Evolutionary conservation across 2,329 filamentous ascomycete genomes (phyloP), one percentile per base, ranked within the genome.

Genomic region (Neofusicoccum sp.): DNA sequence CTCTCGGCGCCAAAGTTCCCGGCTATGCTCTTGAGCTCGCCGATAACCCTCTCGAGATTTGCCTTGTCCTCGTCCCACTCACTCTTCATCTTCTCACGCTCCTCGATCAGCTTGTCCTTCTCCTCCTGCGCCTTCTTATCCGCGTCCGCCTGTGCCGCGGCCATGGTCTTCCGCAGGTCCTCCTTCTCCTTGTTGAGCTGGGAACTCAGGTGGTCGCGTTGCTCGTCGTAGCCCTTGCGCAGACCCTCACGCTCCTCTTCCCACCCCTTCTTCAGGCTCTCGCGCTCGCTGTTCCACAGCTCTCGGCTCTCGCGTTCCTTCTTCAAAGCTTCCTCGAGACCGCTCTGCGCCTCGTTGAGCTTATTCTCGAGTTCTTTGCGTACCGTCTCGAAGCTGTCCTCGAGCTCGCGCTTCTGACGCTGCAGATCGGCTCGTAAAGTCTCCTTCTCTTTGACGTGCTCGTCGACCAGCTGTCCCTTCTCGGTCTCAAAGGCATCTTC

Each of bases 161-260:
- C 77, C 80, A 79, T 77, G 66, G 73, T 73, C 71, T 77, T 76
- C 71, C 80, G 69, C 71, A 81, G 70, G 70, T 81, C 74, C 74
- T 84, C 75, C 63, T 73, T 77, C 56, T 71, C 74, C 66, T 73
- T 71, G 63, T 71, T 72, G 61, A 74, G 67, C 64, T 76, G 72
- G 5, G 69, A 62, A 16, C 72, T 71, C 8, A 76, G 50, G 8
- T 83, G 75, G 65, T 81, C 78, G 63, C 80, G 83, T 65, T 82
- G 81, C 71, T 84, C 83, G 54, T 83, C 80, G 66, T 82, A 77
- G 56, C 80, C 81, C 70, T 81, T 82, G 56, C 78, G 78, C 64
- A 85, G 72, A 47, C 78, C 79, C 54, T 82, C 79, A 56, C 80
- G 80, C 66, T 85, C 83, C 65, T 80, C 78, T 59, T 80, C 79